Conservation (phyloP, 306 rosid species). For the Rosa multiflora region DNA sequence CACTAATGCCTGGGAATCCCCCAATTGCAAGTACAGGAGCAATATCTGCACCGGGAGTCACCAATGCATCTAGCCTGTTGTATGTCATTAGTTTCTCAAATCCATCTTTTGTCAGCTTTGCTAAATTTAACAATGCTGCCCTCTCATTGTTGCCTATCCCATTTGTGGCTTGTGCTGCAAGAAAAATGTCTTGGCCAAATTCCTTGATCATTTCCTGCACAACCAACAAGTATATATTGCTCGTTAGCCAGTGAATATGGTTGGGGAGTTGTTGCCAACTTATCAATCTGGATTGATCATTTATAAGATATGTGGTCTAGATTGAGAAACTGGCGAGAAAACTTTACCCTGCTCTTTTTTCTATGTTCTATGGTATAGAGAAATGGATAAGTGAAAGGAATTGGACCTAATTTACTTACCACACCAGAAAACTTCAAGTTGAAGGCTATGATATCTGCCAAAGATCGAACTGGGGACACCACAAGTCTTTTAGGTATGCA, state of each 20-base stretch:
- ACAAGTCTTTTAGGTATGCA: constrained; percentile 27
- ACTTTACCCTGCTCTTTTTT: background rate
- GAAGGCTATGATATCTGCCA: constrained; percentile 32
- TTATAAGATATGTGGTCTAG: background rate
- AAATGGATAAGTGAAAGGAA: too few species aligned
- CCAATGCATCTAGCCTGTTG: constrained; percentile 5
- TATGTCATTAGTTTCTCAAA: background rate
- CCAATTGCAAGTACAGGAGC: constrained; percentile 38
- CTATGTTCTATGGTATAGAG: background rate
- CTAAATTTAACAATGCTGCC: constrained; percentile 13
- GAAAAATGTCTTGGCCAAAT: constrained; percentile 9
- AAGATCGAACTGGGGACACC: constrained; percentile 18
- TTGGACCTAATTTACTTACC: constrained; percentile 23
- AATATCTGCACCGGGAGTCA: constrained; percentile 20
- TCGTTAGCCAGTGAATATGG: background rate
- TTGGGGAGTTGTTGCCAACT: background rate
- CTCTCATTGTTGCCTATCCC: constrained; percentile 9
- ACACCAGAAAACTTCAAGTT: constrained; percentile 18
- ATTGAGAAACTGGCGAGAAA: background rate
- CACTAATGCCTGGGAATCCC: constrained; percentile 51
- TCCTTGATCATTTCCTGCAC: constrained; percentile 8
- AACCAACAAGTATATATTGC: background rate
- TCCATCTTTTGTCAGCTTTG: constrained; percentile 30
- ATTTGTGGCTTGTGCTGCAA: constrained; percentile 2
- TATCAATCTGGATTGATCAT: background rate